Conservation (phyloP, 495 filamentous ascomycete genomes). For the Neurospora sp. region DNA sequence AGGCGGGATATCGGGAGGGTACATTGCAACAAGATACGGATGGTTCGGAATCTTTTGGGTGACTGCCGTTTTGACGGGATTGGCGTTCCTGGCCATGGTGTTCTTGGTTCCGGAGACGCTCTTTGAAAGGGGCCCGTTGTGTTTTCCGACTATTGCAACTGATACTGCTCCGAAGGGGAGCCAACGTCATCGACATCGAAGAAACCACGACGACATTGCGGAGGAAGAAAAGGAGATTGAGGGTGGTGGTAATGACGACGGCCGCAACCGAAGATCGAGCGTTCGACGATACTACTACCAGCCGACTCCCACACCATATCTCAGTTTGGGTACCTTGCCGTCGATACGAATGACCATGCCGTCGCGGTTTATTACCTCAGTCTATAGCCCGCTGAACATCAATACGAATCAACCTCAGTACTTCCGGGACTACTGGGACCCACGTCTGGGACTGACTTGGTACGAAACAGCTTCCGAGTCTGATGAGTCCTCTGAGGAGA, state of each 20-base stretch:
- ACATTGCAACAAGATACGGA: constrained; percentile 31
- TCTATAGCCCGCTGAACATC: not conserved
- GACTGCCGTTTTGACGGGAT: constrained; percentile 28
- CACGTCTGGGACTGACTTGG: constrained; percentile 5
- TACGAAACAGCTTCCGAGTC: constrained; percentile 7
- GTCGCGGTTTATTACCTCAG: constrained; percentile 9
- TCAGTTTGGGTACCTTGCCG: constrained; percentile 15
- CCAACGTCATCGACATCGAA: not conserved
- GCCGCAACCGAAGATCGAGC: not conserved
- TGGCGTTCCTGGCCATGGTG: constrained; percentile 16
- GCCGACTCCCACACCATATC: constrained; percentile 5
- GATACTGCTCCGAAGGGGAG: not conserved
- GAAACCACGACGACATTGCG: not conserved
- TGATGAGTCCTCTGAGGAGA: not conserved
- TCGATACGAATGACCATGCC: constrained; percentile 19
- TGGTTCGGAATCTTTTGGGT: constrained; percentile 37
- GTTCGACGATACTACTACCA: constrained; percentile 5
- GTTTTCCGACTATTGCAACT: constrained; percentile 5
- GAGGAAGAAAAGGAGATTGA: not conserved
- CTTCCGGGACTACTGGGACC: not conserved
- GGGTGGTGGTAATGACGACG: not conserved
- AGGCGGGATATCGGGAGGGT: constrained; percentile 40
- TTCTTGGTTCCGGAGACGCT: constrained; percentile 49
- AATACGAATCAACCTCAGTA: not conserved
- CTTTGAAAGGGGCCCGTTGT: constrained; percentile 25